Conservation (phyloP, 164 flowering plant genomes). For the Cinnamomum micranthum region DNA sequence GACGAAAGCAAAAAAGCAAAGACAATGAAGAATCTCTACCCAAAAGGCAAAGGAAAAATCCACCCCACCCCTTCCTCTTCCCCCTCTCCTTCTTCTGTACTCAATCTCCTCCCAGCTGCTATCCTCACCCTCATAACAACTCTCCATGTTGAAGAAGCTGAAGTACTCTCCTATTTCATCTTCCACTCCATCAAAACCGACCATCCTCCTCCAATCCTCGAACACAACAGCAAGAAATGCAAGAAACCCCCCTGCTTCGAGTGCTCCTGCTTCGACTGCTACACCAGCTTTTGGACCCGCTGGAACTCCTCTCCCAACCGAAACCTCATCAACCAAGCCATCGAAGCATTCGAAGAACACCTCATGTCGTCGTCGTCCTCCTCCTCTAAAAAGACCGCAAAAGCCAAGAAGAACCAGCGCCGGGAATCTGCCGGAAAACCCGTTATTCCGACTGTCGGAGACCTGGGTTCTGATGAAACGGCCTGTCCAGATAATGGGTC, state of each 20-base stretch:
- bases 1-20: not conserved
- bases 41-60: constrained; percentile 56
- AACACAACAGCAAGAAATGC: constrained; percentile 28
- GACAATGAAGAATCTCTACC: constrained; percentile 16
- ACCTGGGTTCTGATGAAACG: not conserved
- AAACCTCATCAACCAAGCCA: constrained; percentile 65
- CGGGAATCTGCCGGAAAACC: constrained; percentile 4
- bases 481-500: constrained; percentile 8
- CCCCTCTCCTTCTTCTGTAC: constrained; percentile 15
- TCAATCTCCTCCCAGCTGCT: constrained; percentile 57
- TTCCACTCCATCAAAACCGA: constrained; percentile 38
- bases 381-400: not conserved
- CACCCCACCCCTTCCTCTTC: constrained; percentile 38
- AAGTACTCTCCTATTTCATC: constrained; percentile 67
- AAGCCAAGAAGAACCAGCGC: not conserved
- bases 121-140: constrained; percentile 44
- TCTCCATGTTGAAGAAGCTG: constrained; percentile 45
- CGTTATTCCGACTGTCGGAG: not conserved
- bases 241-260: constrained; percentile 33
- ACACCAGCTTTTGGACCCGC: constrained; percentile 62
- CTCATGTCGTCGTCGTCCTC: constrained; percentile 11
- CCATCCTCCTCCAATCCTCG: constrained; percentile 2
- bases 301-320: constrained; percentile 82
- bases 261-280: constrained; percentile 78
- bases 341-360: constrained; percentile 78